Base-by-base conservation (phyloP, 768 basidiomycete genomes). In the Agaricus bisporus region DNA sequence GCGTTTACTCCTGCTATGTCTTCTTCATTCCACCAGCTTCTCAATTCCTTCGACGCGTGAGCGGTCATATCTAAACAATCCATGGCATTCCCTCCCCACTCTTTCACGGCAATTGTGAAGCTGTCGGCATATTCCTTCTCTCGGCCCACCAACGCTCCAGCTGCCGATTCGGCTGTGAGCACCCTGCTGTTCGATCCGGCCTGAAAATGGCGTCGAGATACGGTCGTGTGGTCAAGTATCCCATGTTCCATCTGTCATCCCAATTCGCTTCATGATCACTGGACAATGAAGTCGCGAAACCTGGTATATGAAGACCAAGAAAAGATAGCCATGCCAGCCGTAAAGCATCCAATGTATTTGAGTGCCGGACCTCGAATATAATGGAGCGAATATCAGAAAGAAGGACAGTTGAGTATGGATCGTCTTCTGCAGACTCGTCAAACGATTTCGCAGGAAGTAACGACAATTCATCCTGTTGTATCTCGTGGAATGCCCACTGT, bases 371-470 rank as follows among this genome's bases (percentile, higher is more conserved):
- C 45, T 72, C 57, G 42, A 89, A 66, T 12, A 91, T 65, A 28
- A 83, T 66, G 3, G 78, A 66, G 18, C 80, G 79, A 56, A 93
- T 76, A 61, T 93, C 91, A 32, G 79, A 74, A 64, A 93, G 86
- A 14, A 93, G 68, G 29, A 92, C 76, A 3, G 77, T 81, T 2
- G 82, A 72, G 61, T 88, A 90, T 5, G 90, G 91, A 63, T 93
- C 91, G 15, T 69, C 64, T 22, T 75, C 71, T 17, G 70, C 70
- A 17, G 69, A 70, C 4, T 77, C 73, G 53, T 83, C 73, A 7
- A 70, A 68, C 2, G 83, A 80, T 46, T 83, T 80, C 6, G 73
- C 66, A n/a, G 88, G 82, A 2, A 83, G 60, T 38, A 66, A 62
- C 18, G 67, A 65, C 22, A 55, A 58, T 22, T 62, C 61, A 58